A percentile compares a stretch with the other conserved stretches of the same genome.
Conservation (phyloP, 306 rosid genomes). For the Crotalaria pallida region DNA sequence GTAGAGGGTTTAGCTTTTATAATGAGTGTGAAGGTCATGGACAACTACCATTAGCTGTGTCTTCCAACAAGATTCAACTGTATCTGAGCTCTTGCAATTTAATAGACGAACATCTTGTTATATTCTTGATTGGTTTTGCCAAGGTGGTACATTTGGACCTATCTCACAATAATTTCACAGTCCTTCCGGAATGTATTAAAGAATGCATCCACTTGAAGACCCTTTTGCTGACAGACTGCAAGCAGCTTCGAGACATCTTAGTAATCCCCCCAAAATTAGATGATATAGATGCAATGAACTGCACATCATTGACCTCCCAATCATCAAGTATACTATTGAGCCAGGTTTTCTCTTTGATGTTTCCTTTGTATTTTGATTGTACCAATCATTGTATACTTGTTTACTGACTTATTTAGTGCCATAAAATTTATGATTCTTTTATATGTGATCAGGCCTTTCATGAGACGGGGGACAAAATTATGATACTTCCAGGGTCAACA, state of each 20-base stretch:
- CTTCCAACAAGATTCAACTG: neutral
- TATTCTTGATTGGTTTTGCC: neutral
- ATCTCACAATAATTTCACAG: neutral
- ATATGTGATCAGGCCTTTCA: neutral
- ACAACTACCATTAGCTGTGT: neutral
- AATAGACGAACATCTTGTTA: neutral
- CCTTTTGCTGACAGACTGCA: neutral
- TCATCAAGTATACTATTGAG: slow-evolving; percentile 6
- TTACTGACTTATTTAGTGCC: neutral
- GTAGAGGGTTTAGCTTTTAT: neutral
- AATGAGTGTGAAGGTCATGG: neutral
- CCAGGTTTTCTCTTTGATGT: slow-evolving; percentile 5
- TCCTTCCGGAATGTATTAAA: slow-evolving; percentile 9
- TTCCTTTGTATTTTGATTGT: neutral
- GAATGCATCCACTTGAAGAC: slow-evolving; percentile 1
- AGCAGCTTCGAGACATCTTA: neutral
- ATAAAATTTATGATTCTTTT: neutral
- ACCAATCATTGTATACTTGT: neutral
- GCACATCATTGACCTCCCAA: slow-evolving; percentile 17
- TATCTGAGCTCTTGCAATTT: slow-evolving; percentile 6
- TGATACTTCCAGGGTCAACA: slow-evolving; percentile 13
- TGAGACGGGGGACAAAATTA: neutral
- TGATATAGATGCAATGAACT: neutral
- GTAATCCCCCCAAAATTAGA: neutral
- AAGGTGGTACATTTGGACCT: neutral